Base-by-base conservation (phyloP, 805 yeast species). In the Pichia thaimueangensis region DNA sequence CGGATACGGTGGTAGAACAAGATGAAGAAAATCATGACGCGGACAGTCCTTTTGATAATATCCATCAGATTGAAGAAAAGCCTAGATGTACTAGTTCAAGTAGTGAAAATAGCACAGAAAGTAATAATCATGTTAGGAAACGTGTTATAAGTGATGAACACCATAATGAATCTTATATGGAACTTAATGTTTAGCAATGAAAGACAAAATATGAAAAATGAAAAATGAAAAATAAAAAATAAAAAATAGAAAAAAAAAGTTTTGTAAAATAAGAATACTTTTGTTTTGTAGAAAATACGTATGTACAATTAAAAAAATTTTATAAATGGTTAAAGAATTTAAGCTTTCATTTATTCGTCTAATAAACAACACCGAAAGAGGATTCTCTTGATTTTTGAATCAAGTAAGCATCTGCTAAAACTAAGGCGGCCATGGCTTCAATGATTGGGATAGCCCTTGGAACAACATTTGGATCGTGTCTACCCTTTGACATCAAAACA, bases 391-490 rank as follows among this genome's bases (percentile, higher is more conserved):
- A 71, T 63, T 85, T 82, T 68, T 91, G 98, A 36, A 89, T 74
- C 67, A 93, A 66, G 44, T 84, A 67, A 43, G 86, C 80, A 63
- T 93, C 98, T 33, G 91, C 91, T 49, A 91, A 65, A 2, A 87
- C 96, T 51, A 93, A 71, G n/a, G 97, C 93, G 37, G 97, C 78
- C 97, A 93, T 91, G 31, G 97, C 86, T 70, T 93, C 98, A 24
- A 93, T 97, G 57, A 93, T 93, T 40, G 98, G 97, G 47, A 93
- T 87, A 30, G 98, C 98, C 64, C 98, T 80, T 52, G 98, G 98
- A 17, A 95, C 95, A 42, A 93, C 98, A 57, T 89, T 86, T 27
- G 98, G 98, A 62, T 93, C 98, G 59, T 93, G 98, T 74, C 98
- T 85, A 43, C 98, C 98, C 63, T 91, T 82, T 28, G 98, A 96